Evolutionary conservation across 768 basidiomycete species (phyloP).

Genomic region (Dictyophora rubrovolvata): DNA sequence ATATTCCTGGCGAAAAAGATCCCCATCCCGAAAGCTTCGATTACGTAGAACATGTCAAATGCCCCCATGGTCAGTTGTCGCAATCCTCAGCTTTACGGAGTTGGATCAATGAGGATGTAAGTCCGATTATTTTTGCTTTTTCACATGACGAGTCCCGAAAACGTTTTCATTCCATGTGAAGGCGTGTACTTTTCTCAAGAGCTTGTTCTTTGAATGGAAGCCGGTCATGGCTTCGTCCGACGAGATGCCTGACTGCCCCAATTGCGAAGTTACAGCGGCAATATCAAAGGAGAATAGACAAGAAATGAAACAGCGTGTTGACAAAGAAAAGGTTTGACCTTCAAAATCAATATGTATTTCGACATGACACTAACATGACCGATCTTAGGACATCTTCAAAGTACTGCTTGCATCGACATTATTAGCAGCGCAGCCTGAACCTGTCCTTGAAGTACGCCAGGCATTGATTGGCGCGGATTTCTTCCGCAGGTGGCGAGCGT

Average conservation of each 20-base stretch:
- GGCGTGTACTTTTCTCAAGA: constrained; percentile 47
- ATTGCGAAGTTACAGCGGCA: constrained; percentile 51
- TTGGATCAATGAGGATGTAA: constrained; percentile 53
- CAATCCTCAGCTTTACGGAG: constrained; percentile 45
- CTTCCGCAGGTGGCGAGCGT: constrained; percentile 56
- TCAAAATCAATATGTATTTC: neutral
- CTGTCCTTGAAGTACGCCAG: constrained; percentile 12
- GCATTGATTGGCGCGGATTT: constrained; percentile 55
- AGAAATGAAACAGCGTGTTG: constrained; percentile 53
- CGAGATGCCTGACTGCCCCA: constrained; percentile 37
- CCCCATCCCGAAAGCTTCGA: constrained; percentile 54
- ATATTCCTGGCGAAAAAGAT: constrained; percentile 44
- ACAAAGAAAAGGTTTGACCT: constrained; percentile 61
- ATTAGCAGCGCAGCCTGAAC: neutral
- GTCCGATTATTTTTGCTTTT: constrained; percentile 7
- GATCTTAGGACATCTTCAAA: constrained; percentile 9
- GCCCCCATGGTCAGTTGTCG: constrained; percentile 59
- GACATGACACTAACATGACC: neutral
- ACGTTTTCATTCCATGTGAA: constrained; percentile 17
- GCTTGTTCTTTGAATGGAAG: constrained; percentile 56
- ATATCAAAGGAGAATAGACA: constrained; percentile 52
- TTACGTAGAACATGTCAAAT: constrained; percentile 51
- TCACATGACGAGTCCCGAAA: neutral
- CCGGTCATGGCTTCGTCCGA: constrained; percentile 36
- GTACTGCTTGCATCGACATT: neutral